phyloP scores from a whole-genome alignment of 1,139 yeast genomes.

The Taphrina betulina region DNA sequence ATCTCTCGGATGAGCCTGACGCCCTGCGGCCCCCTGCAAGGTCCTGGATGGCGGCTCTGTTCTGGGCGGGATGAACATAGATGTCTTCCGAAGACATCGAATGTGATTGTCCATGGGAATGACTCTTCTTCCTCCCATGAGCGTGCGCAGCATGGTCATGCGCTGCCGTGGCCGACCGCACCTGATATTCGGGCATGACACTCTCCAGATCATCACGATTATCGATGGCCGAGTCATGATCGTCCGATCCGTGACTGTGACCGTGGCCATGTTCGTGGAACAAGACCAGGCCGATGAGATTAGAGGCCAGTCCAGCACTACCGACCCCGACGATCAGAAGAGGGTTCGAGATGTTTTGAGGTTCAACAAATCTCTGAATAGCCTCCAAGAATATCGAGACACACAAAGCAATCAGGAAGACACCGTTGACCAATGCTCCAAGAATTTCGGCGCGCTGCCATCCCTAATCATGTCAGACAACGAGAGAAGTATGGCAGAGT shows the following conservation, averaged over 20 bases:
- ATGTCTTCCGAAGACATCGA: conserved; percentile 33
- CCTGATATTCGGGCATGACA: conserved; percentile 44
- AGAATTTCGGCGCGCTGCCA: conserved; percentile 87
- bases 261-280: conserved; percentile 88
- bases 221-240: conserved; percentile 38
- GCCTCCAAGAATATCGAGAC: conserved; percentile 92
- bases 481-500: not conserved
- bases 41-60: conserved; percentile 25
- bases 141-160: conserved; percentile 15
- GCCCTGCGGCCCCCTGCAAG: conserved; percentile 32
- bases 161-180: conserved; percentile 5
- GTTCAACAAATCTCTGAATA: conserved; percentile 78
- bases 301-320: conserved; percentile 73
- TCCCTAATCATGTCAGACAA: conserved; percentile 59
- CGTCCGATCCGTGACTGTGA: conserved; percentile 50
- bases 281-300: conserved; percentile 74
- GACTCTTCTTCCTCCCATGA: conserved; percentile 1
- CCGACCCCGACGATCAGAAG: conserved; percentile 79
- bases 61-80: conserved; percentile 34
- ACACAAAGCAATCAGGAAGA: conserved; percentile 85
- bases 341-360: conserved; percentile 77
- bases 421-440: conserved; percentile 91
- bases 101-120: conserved; percentile 28
- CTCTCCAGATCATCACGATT: conserved; percentile 39
- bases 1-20: conserved; percentile 42